phyloP scores from a whole-genome alignment of 345 rosid genomes.

The Ceriops zippeliana region DNA sequence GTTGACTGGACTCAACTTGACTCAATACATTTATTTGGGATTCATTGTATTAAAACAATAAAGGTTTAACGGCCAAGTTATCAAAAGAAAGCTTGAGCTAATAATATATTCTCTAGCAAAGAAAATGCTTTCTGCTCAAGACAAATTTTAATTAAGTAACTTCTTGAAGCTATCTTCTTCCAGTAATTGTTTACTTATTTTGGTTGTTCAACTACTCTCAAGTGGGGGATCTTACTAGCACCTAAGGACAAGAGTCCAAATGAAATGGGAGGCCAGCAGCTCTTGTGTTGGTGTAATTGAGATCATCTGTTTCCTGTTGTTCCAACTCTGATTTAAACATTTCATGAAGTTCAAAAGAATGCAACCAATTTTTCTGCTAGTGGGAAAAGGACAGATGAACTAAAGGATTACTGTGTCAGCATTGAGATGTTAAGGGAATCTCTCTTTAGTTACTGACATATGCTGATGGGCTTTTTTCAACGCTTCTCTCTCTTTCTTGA shows the following conservation, averaged over 20 bases:
- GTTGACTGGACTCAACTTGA: neutral
- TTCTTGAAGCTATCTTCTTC: neutral
- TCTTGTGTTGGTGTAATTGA: constrained; percentile 8
- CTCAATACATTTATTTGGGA: neutral
- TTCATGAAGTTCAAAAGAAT: neutral
- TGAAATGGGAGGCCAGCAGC: neutral
- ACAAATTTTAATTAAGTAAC: neutral
- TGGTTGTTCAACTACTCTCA: neutral
- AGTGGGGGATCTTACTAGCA: neutral
- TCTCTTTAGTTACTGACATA: constrained; percentile 20
- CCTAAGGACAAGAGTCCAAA: neutral
- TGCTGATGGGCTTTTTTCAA: constrained; percentile 14
- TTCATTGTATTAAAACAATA: constrained; percentile 1
- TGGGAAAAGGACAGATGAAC: constrained; percentile 20
- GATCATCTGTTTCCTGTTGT: neutral
- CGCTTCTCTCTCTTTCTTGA: neutral
- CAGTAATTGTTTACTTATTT: neutral
- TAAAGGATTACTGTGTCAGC: constrained; percentile 16
- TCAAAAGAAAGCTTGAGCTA: too few species aligned
- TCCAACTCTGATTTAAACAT: neutral
- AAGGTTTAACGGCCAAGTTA: neutral
- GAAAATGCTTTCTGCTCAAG: neutral
- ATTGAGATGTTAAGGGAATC: constrained; percentile 15
- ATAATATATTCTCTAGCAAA: neutral
- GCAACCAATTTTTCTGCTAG: constrained; percentile 9